Base-by-base conservation (phyloP, 805 yeast species). In the Sungouiozyma intestinalis region DNA sequence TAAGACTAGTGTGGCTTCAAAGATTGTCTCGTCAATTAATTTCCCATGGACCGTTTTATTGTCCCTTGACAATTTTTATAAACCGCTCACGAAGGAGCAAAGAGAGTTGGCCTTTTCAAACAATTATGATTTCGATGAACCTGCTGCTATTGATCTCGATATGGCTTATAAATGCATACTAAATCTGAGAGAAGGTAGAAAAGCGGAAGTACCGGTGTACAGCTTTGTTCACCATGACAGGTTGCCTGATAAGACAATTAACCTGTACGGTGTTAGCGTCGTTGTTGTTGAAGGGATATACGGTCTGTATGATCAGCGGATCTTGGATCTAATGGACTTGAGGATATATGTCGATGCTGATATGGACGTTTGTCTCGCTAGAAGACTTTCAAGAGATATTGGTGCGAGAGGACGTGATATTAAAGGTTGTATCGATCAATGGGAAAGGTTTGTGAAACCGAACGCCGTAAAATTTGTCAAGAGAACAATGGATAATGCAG, bases 1-100 rank as follows among this genome's bases (percentile, higher is more conserved):
- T 1, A 90, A 90, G 58, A 90, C 97, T 0, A 81, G 94, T 31
- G 85, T 92, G 16, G 92, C 97, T 0, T 79, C 86, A 33, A 74
- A 76, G 48, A 81, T 92, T 51, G 84, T 88, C 40, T 75, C 81
- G 42, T 78, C 79, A 47, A 68, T 77, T 45, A 80, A 85, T 63
- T 85, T 85, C 42, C 97, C 97, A 1, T 88, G 97, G 96, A 85
- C 97, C 0, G 90, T 92, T 11, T 67, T 92, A 43, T 57, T 90
- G 16, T 83, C 96, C 1, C 71, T 87, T 65, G 98, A 92, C 58
- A 90, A 90, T 62, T 92, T 90, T 58, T 92, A 92, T 65, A 77
- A 73, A 38, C 92, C 92, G 0, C 67, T 92, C 50, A 71, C 68
- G 1, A 64, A 60, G 2, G 90, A 77, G 35, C 76, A 85, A 48